Conservation (phyloP, 2,329 filamentous ascomycete species). For the Arthrocladium fulminans region DNA sequence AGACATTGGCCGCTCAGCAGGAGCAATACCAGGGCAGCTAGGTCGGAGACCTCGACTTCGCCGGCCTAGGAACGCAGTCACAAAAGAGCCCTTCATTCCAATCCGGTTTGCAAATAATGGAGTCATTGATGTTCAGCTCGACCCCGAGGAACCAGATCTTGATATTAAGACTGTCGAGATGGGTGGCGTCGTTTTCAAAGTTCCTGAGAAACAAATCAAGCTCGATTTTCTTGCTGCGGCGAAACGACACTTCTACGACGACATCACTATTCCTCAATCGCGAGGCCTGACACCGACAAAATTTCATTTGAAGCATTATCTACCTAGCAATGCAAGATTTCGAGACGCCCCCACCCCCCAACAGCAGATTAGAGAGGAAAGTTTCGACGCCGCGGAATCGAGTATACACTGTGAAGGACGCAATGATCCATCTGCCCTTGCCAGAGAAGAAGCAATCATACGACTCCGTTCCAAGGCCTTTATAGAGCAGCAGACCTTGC, state of each 20-base stretch:
- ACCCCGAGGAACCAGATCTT: conserved; percentile 38
- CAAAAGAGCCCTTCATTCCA: conserved; percentile 37
- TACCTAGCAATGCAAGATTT: background rate
- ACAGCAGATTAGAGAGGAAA: conserved; percentile 12
- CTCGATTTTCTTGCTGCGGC: conserved; percentile 62
- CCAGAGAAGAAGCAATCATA: conserved; percentile 19
- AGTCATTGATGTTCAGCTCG: conserved; percentile 59
- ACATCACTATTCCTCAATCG: conserved; percentile 18
- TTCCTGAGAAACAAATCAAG: conserved; percentile 57
- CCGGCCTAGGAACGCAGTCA: conserved; percentile 41
- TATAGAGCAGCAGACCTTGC: conserved; percentile 20
- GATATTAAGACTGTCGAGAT: conserved; percentile 51
- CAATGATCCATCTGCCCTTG: conserved; percentile 21
- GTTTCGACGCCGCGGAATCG: conserved; percentile 18
- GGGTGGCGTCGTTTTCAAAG: conserved; percentile 52
- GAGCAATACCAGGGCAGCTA: conserved; percentile 17
- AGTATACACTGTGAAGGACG: conserved; percentile 24
- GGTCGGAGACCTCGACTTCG: conserved; percentile 38
- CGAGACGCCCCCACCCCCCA: conserved; percentile 16
- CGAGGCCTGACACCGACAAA: conserved; percentile 10
- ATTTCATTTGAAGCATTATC: conserved; percentile 11
- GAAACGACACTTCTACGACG: conserved; percentile 35
- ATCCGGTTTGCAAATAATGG: conserved; percentile 50
- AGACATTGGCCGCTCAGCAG: conserved; percentile 43
- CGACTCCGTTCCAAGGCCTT: conserved; percentile 17